Evolutionary conservation across 176 grass and related monocot species (phyloP).

Genomic region (Tillandsia fasciculata): DNA sequence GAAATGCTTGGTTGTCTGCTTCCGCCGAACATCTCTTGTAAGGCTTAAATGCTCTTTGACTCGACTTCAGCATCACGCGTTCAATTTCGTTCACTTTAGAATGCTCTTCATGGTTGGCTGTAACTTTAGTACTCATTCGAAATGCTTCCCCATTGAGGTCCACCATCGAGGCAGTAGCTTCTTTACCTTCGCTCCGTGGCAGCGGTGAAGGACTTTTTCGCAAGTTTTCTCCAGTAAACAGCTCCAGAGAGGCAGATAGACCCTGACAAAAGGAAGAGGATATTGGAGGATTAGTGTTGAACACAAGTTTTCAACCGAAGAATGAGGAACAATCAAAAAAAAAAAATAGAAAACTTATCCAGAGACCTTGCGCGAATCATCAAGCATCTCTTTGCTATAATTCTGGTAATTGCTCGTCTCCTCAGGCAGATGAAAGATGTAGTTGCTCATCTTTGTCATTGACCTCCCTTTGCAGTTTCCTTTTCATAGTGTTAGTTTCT

Average conservation of each 20-base stretch:
- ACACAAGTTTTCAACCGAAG: background rate
- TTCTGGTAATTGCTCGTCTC: background rate
- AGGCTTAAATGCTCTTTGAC: slow-evolving; percentile 15
- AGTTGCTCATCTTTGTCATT: background rate
- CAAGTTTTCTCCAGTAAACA: background rate
- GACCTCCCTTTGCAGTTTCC: background rate
- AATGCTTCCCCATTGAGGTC: background rate
- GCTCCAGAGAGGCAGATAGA: background rate
- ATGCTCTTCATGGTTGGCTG: background rate
- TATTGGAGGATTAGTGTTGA: slow-evolving; percentile 8
- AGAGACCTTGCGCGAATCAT: slow-evolving; percentile 1
- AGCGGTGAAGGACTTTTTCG: background rate
- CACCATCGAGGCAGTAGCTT: background rate
- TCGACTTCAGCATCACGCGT: background rate
- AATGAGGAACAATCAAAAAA: background rate
- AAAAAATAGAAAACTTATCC: slow-evolving; percentile 7
- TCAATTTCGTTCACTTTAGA: background rate
- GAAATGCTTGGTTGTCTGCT: slow-evolving; percentile 5
- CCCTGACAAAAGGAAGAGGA: background rate
- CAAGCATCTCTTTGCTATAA: background rate
- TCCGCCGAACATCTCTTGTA: slow-evolving; percentile 15
- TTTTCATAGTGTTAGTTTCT: background rate
- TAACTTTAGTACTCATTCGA: background rate
- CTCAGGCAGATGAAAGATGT: background rate
- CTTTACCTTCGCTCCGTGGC: background rate